phyloP scores from a whole-genome alignment of 129 eudicot species.

The Cynara cardunculus region DNA sequence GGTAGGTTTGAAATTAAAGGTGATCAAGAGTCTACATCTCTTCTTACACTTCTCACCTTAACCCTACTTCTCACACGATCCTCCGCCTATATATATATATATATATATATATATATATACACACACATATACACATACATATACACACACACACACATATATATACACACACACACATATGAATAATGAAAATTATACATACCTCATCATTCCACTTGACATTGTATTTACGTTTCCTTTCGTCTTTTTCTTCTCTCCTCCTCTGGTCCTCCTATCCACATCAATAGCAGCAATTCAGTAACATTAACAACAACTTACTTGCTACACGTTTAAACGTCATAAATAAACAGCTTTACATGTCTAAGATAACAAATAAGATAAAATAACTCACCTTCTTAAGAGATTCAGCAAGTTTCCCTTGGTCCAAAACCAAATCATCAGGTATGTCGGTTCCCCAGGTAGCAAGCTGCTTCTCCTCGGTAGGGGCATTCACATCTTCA shows the following conservation, averaged over 20 bases:
- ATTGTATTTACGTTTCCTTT: constrained; percentile 75
- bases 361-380: not conserved
- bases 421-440: constrained; percentile 71
- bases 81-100: not conserved
- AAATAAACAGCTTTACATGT: not conserved
- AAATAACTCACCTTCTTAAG: constrained; percentile 56
- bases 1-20: no score
- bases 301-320: not conserved
- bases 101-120: not conserved
- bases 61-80: no score
- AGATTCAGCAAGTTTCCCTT: constrained; percentile 58
- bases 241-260: constrained; percentile 79
- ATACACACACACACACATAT: no score
- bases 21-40: no score
- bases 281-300: not conserved
- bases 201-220: constrained; percentile 77
- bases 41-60: no score
- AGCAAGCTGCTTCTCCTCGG: constrained; percentile 64
- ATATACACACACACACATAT: no score
- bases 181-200: not conserved
- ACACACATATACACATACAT: no score
- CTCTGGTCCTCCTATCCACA: constrained; percentile 55
- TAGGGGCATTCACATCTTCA: constrained; percentile 46
- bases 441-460: constrained; percentile 96
- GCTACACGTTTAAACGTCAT: not conserved